These are phyloP conservation scores for Geotrichum restrictum DNA, from an alignment of 1,139 yeast genomes.

Conservation along the genomic window DNA sequence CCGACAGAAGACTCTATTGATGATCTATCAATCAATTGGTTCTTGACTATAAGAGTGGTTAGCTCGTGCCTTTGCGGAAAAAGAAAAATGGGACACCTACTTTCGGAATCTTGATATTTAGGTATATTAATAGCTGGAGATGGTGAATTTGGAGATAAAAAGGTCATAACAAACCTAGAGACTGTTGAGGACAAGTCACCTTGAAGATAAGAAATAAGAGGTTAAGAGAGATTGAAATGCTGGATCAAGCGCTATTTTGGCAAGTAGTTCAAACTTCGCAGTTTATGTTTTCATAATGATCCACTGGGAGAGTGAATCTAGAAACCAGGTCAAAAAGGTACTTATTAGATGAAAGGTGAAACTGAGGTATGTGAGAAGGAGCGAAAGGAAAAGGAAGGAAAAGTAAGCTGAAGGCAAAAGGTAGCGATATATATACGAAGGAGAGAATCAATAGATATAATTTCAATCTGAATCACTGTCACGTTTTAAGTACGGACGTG, in stretches of 20 bases:
- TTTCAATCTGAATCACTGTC: conserved; percentile 9
- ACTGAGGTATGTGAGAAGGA: conserved; percentile 1
- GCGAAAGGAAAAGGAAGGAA: conserved; percentile 5
- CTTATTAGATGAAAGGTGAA: not conserved
- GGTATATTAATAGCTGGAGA: conserved; percentile 10
- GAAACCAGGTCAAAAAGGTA: not conserved
- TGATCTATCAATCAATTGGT: conserved; percentile 2
- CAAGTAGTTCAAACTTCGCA: no score
- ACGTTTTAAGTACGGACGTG: conserved; percentile 2
- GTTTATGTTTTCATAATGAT: not conserved
- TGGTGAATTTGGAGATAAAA: conserved; percentile 3
- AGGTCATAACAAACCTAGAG: conserved; percentile 9
- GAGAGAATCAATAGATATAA: not conserved
- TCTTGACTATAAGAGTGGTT: conserved; percentile 5
- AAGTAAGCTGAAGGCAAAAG: conserved; percentile 4
- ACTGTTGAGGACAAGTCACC: not conserved
- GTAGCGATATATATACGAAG: conserved; percentile 1
- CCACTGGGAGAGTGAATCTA: not conserved
- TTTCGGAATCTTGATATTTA: not conserved
- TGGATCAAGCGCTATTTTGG: not conserved
- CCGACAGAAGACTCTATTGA: conserved; percentile 4
- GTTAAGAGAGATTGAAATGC: not conserved
- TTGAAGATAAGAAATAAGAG: not conserved
- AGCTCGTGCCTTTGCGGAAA: not conserved
- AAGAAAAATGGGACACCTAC: conserved; percentile 3